Evolutionary conservation across 1,284 basidiomycete species (phyloP).

Genomic region (Heterobasidion annosum): DNA sequence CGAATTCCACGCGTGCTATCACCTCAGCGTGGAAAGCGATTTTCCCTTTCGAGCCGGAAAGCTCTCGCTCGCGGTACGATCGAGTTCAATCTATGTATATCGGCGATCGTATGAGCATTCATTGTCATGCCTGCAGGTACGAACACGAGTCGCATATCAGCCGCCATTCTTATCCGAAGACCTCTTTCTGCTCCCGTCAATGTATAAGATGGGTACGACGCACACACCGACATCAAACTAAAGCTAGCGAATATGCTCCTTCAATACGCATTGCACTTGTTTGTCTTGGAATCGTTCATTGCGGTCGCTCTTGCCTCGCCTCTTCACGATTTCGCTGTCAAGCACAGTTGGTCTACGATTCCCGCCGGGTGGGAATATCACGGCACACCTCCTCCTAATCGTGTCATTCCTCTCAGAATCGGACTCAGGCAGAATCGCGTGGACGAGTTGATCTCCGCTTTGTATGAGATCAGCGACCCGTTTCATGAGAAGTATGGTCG

Average conservation of each 20-base stretch:
- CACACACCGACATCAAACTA: too few relatives aligned
- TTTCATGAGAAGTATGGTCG: constrained; percentile 30
- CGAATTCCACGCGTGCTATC: not conserved
- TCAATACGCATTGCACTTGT: not conserved
- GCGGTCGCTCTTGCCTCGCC: not conserved
- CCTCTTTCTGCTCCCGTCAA: not conserved
- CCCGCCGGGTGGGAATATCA: constrained; percentile 44
- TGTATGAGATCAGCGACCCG: constrained; percentile 58
- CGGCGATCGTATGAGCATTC: not conserved
- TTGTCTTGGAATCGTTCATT: not conserved
- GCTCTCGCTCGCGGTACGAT: not conserved
- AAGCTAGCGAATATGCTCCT: too few relatives aligned
- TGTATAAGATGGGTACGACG: too few relatives aligned
- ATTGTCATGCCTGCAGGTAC: not conserved
- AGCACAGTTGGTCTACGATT: constrained; percentile 45
- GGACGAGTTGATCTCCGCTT: constrained; percentile 36
- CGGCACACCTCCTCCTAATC: constrained; percentile 32
- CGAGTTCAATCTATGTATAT: not conserved
- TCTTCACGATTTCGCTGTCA: constrained; percentile 33
- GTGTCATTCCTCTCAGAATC: constrained; percentile 40
- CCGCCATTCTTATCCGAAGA: not conserved
- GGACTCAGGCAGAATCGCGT: constrained; percentile 43
- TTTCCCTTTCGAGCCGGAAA: not conserved
- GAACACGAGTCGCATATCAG: not conserved
- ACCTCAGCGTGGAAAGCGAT: not conserved